Conservation (phyloP, 1,284 basidiomycete species). For the Inonotus obliquus region DNA sequence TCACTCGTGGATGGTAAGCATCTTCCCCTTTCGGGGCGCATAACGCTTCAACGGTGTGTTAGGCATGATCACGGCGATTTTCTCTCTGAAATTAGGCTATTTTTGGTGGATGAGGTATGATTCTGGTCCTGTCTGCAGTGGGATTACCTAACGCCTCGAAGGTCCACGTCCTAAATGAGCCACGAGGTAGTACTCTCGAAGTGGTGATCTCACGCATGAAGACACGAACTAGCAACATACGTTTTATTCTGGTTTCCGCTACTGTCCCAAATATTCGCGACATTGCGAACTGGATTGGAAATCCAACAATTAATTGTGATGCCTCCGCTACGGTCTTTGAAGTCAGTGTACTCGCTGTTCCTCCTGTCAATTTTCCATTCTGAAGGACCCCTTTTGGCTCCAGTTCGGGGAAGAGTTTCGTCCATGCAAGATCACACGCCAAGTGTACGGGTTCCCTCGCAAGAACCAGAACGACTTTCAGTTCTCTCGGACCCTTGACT, state of each 20-base stretch:
- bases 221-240: constrained; percentile 57
- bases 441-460: constrained; percentile 61
- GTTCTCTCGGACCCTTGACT: constrained; percentile 72
- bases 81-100: constrained; percentile 66
- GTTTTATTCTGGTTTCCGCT: constrained; percentile 88
- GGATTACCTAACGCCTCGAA: constrained; percentile 27
- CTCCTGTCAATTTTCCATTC: background rate
- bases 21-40: background rate
- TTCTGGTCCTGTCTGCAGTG: background rate
- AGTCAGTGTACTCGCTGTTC: constrained; percentile 39
- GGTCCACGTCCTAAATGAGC: constrained; percentile 92
- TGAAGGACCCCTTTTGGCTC: background rate
- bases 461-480: constrained; percentile 76
- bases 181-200: constrained; percentile 86
- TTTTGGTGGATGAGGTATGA: constrained; percentile 87
- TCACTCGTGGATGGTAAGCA: constrained; percentile 75
- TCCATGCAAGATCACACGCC: constrained; percentile 75
- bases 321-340: constrained; percentile 63
- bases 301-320: constrained; percentile 33
- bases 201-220: constrained; percentile 94
- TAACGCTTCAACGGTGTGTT: constrained; percentile 3
- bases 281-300: constrained; percentile 86
- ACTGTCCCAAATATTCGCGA: constrained; percentile 93
- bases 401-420: constrained; percentile 91
- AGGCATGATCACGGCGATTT: constrained; percentile 65